Conservation (phyloP, 176 grass and related monocot species). For the Avena eriantha region DNA sequence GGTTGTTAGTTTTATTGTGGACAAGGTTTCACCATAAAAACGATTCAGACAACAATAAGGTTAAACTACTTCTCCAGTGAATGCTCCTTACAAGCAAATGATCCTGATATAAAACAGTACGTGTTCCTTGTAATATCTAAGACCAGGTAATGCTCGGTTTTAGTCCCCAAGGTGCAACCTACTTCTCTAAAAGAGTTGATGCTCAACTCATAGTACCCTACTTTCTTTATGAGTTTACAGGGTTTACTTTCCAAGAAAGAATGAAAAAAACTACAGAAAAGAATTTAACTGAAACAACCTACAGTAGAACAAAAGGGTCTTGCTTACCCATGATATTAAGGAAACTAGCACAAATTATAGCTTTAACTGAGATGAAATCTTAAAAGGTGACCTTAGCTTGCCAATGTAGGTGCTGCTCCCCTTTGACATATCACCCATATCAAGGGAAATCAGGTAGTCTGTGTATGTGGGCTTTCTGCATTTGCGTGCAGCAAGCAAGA, state of each 20-base stretch:
- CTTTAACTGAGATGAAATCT: constrained; percentile 12
- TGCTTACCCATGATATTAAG: not conserved
- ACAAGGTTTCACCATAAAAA: constrained; percentile 10
- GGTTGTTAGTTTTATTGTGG: not conserved
- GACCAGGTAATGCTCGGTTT: not conserved
- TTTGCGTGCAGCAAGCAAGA: constrained; percentile 92
- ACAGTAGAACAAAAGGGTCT: constrained; percentile 13
- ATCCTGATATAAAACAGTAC: not conserved
- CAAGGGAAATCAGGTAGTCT: constrained; percentile 90
- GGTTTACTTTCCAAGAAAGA: constrained; percentile 8
- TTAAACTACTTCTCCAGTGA: not conserved
- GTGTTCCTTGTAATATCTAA: not conserved
- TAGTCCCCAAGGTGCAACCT: not conserved
- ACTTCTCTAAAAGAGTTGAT: not conserved
- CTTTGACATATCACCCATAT: constrained; percentile 75
- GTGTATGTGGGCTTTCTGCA: constrained; percentile 84
- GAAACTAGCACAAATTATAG: constrained; percentile 25
- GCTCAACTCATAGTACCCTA: not conserved
- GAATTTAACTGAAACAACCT: constrained; percentile 26
- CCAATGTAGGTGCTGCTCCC: constrained; percentile 87
- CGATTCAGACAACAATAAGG: not conserved
- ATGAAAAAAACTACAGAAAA: not conserved
- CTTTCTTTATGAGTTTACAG: not conserved
- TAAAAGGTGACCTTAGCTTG: constrained; percentile 78
- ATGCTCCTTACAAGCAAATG: not conserved